phyloP scores from a whole-genome alignment of 2,329 filamentous ascomycete species.

The Venturia effusa region DNA sequence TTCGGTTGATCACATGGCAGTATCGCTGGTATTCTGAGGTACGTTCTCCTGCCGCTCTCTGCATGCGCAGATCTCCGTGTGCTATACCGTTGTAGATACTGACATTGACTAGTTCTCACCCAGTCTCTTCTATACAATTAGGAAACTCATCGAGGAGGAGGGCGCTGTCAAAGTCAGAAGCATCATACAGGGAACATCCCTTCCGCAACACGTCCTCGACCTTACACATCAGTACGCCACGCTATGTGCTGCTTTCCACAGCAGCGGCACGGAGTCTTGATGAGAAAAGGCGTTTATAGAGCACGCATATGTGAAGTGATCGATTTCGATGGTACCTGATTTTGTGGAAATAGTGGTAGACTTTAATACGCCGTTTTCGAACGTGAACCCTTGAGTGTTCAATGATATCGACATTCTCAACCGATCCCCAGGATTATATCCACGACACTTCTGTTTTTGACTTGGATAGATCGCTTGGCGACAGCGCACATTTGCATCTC shows the following conservation, averaged over 20 bases:
- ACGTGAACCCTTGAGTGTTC: too few species aligned
- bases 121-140: constrained; percentile 74
- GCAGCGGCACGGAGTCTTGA: constrained; percentile 65
- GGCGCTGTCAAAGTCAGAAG: constrained; percentile 94
- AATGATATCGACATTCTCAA: too few species aligned
- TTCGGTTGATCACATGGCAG: constrained; percentile 91
- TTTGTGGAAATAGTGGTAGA: neutral
- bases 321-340: neutral
- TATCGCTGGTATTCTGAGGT: constrained; percentile 98
- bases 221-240: constrained; percentile 94
- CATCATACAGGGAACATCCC: constrained; percentile 89
- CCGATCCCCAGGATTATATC: too few species aligned
- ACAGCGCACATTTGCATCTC: too few species aligned
- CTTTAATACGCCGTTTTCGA: neutral
- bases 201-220: constrained; percentile 87
- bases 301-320: neutral
- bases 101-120: constrained; percentile 64
- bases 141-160: constrained; percentile 92
- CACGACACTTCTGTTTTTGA: too few species aligned
- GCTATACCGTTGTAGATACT: constrained; percentile 11
- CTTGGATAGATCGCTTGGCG: too few species aligned
- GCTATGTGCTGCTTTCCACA: constrained; percentile 87
- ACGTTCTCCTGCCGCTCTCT: constrained; percentile 16
- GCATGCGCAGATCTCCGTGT: too few species aligned
- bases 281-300: neutral